Evolutionary conservation across 768 basidiomycete genomes (phyloP), one percentile per base, ranked within the genome.

Genomic region (Amanita phalloides): DNA sequence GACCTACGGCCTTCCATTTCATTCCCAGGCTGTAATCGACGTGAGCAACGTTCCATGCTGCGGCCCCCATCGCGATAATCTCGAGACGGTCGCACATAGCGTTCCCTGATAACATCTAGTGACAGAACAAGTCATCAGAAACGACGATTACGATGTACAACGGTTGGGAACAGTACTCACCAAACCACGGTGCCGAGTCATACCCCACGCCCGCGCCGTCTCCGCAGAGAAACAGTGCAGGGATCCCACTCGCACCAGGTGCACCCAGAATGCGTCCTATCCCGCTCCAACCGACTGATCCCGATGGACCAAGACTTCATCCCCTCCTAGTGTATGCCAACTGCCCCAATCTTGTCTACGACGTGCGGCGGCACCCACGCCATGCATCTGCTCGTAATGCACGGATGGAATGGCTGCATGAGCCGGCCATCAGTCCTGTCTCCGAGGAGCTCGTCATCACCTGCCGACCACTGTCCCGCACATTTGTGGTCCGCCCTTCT

Each of bases 191-290:
- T 26, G 23, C 28, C 38, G 49, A 30, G 49, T 43, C 49, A 50
- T 43, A 41, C 41, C 41, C 49, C 20, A 32, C 38, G 17, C 49
- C 49, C 10, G 49, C 41, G 13, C 49, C 49, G 41, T 42, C 49
- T 10, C 41, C 48, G 7, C 49, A n/a, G 11, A 28, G 42, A 11
- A 9, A 14, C 14, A 11, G 10, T 6, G n/a, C 39, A 14, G 49
- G 39, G 14, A 35, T 50, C 17, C 41, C 30, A 9, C 7, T 21
- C 14, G 41, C 49, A 26, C 49, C 49, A 32, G 20, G 39, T 0
- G 17, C 33, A n/a, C 39, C 49, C 7, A 32, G 25, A 30, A 3
- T 11, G 6, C 6, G 39, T 0, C 25, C 38, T 23, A 33, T 50
- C 28, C 39, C 49, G 28, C 49, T 50, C 28, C 49, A 32, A 33